A percentile compares a stretch with the other conserved stretches of the same genome.
Conservation (phyloP, 371 early-diverging fungal species). For the Mucor racemosus region DNA sequence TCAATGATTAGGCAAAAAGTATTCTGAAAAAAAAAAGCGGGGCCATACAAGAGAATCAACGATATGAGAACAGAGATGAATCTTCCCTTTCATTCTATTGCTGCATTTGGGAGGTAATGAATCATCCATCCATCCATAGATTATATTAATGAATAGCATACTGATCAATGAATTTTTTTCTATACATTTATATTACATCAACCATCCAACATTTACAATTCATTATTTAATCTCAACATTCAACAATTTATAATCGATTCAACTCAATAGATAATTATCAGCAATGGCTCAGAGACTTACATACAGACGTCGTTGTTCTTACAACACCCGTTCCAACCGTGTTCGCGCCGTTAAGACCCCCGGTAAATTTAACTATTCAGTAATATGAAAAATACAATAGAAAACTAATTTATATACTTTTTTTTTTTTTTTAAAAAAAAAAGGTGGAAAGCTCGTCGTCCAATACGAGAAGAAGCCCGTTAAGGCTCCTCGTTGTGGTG, state of each 20-base stretch:
- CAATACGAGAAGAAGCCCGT: conserved; percentile 94
- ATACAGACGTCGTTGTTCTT: conserved; percentile 96
- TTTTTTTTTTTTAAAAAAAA: conserved; percentile 24
- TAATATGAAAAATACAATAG: not conserved
- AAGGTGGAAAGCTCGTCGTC: conserved; percentile 88
- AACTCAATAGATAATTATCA: conserved; percentile 28
- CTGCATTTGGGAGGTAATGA: conserved; percentile 31
- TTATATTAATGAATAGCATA: not conserved
- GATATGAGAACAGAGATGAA: conserved; percentile 5
- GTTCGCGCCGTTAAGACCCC: conserved; percentile 96
- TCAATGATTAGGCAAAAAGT: no score
- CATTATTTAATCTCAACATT: not conserved
- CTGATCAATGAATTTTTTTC: conserved; percentile 6
- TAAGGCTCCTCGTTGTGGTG: conserved; percentile 95
- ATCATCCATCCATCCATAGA: conserved; percentile 14
- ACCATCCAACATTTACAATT: not conserved
- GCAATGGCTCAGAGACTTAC: conserved; percentile 91
- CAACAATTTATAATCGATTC: not conserved
- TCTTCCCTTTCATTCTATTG: conserved; percentile 30
- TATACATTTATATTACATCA: no score
- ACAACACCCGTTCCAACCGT: conserved; percentile 99
- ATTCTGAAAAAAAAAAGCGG: not conserved
- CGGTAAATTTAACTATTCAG: conserved; percentile 50
- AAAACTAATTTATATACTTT: no score
- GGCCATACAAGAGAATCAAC: not conserved